Base-by-base conservation (phyloP, 2,329 filamentous ascomycete genomes). In the Alternaria hordeiaustralica region DNA sequence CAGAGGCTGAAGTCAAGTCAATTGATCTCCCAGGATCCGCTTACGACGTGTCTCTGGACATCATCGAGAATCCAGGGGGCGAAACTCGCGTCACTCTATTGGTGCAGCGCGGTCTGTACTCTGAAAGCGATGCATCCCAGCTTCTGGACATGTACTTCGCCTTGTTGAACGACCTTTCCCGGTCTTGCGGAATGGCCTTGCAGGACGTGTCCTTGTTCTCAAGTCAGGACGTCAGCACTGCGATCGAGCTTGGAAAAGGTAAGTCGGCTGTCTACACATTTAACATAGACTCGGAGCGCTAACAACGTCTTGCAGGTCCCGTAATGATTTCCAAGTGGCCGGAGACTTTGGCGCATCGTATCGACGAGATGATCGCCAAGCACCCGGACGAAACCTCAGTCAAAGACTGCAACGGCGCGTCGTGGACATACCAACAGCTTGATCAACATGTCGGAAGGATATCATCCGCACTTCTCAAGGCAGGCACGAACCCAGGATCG, bases 71-170 rank as follows among this genome's bases (percentile, higher is more conserved):
- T 23, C 23, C 61, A 20, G 46, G 51, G n/a, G 63, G 54, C 25
- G 58, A 60, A 11, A 47, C 44, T 58, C 23, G 36, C 28, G 12
- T 41, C 36, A 41, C 36, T 57, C 33, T 45, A 47, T 47, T 41
- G n/a, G 41, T 58, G 8, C 82, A 84, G 62, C 66, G 75, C 44
- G 82, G 43, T 6, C 41, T 71, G 23, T 71, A 84, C 66, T 61
- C 55, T 6, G 33, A 56, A n/a, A 65, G 69, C 2, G 73, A 66
- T 10, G 68, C 75, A 0, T 65, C 77, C 18, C 36, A 75, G 20
- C 55, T 79, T 9, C 9, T 67, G 10, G 45, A 71, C 13, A 67
- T 49, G 5, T 80, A 70, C 20, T 54, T 46, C 7, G 60, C 73
- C 50, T 47, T 76, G 8, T 51, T 78, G 2, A 54, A 73, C 2